Base-by-base conservation (phyloP, 177 flowering plant genomes). In the Tripterygium wilfordii region DNA sequence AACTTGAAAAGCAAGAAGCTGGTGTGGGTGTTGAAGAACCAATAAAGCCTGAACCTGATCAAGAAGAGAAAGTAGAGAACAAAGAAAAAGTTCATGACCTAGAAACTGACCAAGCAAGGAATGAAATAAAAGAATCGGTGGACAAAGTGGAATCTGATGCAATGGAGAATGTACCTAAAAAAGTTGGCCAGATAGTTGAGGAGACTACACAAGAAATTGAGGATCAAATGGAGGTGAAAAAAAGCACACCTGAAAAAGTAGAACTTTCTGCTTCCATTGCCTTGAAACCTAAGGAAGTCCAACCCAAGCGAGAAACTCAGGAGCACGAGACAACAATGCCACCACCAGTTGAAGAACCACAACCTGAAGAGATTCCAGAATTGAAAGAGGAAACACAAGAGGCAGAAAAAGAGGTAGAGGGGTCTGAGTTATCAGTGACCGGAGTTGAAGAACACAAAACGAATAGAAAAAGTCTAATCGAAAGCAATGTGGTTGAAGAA, bases 271-370 rank as follows among this genome's bases (percentile, higher is more conserved):
- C 27, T 16, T 2, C 42, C 10, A 25, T 10, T 13, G 12, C n/a
- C 7, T 33, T 3, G 3, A 10, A 10, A 28, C 10, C 14, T 9
- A 22, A 29, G 15, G 24, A 25, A 35, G 23, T 15, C n/a, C 56
- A 39, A 58, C 14, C 29, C 36, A 41, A 37, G 19, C 29, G 7
- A 23, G 60, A 36, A 14, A 21, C 0, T n/a, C 2, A 5, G 4
- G 10, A 12, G 20, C 17, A 22, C 15, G 24, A 26, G 6, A 10
- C 3, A 36, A 14, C 38, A 51, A 53, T 45, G 27, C 12, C 4
- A 13, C 13, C 38, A 36, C 6, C 49, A 26, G 8, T 49, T 2
- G 43, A 53, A 53, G 51, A 48, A 53, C 12, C 39, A 3, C 2
- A 7, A 23, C 10, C 1, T 8, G 38, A 38, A 36, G 41, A 42